Evolutionary conservation across 257 asterid species (phyloP).

Genomic region (Fraxinus quadrangulata): DNA sequence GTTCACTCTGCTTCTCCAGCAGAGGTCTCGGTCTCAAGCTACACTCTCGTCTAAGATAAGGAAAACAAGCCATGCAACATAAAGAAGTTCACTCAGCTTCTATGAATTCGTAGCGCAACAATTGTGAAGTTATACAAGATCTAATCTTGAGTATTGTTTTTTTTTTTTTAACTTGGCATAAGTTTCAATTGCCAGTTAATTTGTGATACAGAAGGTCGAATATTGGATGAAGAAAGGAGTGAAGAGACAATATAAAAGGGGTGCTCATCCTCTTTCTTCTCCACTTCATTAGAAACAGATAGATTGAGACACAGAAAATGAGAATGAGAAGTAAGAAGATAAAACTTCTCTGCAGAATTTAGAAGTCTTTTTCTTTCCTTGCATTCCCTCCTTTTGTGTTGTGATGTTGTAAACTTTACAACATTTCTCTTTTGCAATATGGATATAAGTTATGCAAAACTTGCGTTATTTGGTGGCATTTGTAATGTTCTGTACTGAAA

Average conservation of each 20-base stretch:
- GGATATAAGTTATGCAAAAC: conserved; percentile 40
- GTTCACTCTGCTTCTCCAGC: conserved; percentile 86
- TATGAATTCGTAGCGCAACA: conserved; percentile 40
- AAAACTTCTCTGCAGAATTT: conserved; percentile 27
- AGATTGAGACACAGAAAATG: conserved; percentile 9
- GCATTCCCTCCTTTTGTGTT: conserved; percentile 29
- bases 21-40: conserved; percentile 66
- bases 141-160: no score
- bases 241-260: conserved; percentile 65
- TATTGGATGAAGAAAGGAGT: conserved; percentile 75
- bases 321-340: conserved; percentile 40
- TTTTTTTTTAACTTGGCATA: no score
- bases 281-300: conserved; percentile 49
- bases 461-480: not conserved
- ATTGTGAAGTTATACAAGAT: conserved; percentile 65
- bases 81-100: conserved; percentile 34
- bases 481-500: not conserved
- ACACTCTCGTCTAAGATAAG: conserved; percentile 50
- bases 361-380: conserved; percentile 27
- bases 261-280: conserved; percentile 98
- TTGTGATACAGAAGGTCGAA: conserved; percentile 52
- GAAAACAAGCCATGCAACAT: not conserved
- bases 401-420: conserved; percentile 65
- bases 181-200: conserved; percentile 40
- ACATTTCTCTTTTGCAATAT: conserved; percentile 40